These are phyloP conservation scores for Fusarium sp. DNA, from an alignment of 2,329 filamentous ascomycete species.

Conservation along the genomic window DNA sequence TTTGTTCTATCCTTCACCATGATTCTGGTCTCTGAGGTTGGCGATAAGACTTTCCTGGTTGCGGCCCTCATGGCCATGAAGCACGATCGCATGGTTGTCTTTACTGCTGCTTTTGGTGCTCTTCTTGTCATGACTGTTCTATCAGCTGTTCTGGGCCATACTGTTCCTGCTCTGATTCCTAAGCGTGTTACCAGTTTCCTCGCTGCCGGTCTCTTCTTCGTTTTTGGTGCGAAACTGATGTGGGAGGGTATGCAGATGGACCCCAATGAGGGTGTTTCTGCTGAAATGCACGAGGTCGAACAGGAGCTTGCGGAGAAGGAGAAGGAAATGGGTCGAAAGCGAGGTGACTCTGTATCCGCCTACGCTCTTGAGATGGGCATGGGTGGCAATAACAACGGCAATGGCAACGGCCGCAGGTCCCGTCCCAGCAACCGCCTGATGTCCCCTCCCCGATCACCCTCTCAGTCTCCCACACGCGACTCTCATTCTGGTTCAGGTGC, in stretches of 20 bases:
- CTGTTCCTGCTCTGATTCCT: slow-evolving; percentile 88
- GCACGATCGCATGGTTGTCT: slow-evolving; percentile 91
- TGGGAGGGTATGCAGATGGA: slow-evolving; percentile 90
- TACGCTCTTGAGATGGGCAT: slow-evolving; percentile 86
- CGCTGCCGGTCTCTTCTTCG: slow-evolving; percentile 84
- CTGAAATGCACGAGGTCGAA: slow-evolving; percentile 98
- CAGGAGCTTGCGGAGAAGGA: slow-evolving; percentile 94
- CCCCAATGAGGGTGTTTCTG: slow-evolving; percentile 88
- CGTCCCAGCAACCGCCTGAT: slow-evolving; percentile 80
- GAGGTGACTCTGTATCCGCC: slow-evolving; percentile 74
- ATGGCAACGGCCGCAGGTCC: slow-evolving; percentile 69
- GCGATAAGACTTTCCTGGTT: slow-evolving; percentile 98
- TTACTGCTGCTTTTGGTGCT: slow-evolving; percentile 92
- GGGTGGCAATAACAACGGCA: background rate
- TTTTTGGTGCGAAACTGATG: slow-evolving; percentile 88
- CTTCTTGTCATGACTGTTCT: slow-evolving; percentile 94
- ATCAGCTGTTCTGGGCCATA: slow-evolving; percentile 91
- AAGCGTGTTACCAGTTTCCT: slow-evolving; percentile 91
- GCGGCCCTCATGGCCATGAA: slow-evolving; percentile 99
- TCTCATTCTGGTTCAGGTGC: slow-evolving; percentile 59
- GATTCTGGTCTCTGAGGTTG: slow-evolving; percentile 97
- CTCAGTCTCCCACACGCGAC: slow-evolving; percentile 76
- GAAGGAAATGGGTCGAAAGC: slow-evolving; percentile 74
- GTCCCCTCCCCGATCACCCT: slow-evolving; percentile 83
- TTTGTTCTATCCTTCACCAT: slow-evolving; percentile 93